phyloP scores from a whole-genome alignment of 1,139 yeast genomes.

The Chernovozyma sophiae-reginae region DNA sequence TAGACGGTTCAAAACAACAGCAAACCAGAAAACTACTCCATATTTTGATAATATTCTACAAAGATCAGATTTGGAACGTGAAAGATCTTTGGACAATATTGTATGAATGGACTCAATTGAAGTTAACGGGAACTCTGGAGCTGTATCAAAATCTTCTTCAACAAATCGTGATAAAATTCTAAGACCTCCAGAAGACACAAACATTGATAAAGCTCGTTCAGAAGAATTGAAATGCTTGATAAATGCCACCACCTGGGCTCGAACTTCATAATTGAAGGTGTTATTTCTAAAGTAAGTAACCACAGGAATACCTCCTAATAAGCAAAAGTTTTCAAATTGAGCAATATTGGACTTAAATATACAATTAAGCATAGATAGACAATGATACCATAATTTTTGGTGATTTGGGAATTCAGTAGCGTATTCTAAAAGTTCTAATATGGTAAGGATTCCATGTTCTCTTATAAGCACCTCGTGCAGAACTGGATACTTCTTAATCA shows the following conservation, averaged over 20 bases:
- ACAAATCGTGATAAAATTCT: slow-evolving; percentile 47
- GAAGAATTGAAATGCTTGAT: slow-evolving; percentile 36
- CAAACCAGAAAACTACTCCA: slow-evolving; percentile 48
- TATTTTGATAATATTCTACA: slow-evolving; percentile 51
- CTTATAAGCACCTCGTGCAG: slow-evolving; percentile 43
- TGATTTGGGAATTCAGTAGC: slow-evolving; percentile 28
- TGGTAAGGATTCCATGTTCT: slow-evolving; percentile 47
- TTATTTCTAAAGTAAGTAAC: slow-evolving; percentile 41
- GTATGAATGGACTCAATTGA: slow-evolving; percentile 46
- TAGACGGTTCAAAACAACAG: slow-evolving; percentile 36
- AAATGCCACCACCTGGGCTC: slow-evolving; percentile 44
- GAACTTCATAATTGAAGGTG: slow-evolving; percentile 30
- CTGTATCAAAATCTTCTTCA: slow-evolving; percentile 49
- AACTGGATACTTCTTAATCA: slow-evolving; percentile 38
- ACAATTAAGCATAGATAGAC: slow-evolving; percentile 38
- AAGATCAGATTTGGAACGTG: slow-evolving; percentile 48
- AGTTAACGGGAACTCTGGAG: slow-evolving; percentile 43
- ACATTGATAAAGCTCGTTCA: slow-evolving; percentile 42
- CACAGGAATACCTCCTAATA: slow-evolving; percentile 56
- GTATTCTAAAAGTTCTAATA: slow-evolving; percentile 45
- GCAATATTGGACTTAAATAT: slow-evolving; percentile 32
- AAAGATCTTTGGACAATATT: slow-evolving; percentile 39
- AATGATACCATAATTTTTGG: slow-evolving; percentile 37
- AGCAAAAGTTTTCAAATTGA: slow-evolving; percentile 48
- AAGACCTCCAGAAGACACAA: slow-evolving; percentile 56